Base-by-base conservation (phyloP, 2,329 filamentous ascomycete genomes). In the Thyridium curvatum region DNA sequence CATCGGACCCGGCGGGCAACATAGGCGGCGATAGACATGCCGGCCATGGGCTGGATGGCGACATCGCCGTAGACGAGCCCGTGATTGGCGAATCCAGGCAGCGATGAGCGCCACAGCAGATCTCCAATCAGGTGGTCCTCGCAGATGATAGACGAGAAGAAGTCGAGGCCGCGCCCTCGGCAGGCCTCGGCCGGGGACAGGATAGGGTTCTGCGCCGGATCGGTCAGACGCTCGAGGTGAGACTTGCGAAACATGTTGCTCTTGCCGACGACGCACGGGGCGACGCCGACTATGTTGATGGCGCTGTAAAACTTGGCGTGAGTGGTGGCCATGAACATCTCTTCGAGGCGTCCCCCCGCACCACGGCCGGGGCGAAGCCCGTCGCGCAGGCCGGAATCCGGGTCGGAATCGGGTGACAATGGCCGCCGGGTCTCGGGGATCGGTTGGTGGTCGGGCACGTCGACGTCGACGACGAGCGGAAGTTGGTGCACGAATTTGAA, bases 261-360 rank as follows among this genome's bases (percentile, higher is more conserved):
- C 66, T 98, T 98, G 37, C 93, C 93, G 16, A 97, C 84, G 41
- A 94, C 84, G 61, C 93, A 98, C 8, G 94, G 93, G 0, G 93
- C 93, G 38, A 97, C 66, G 4, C 85, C 75, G 13, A 96, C 87
- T 0, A 87, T 86, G 62, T 97, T 97, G 72, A 98, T 98, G 44
- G 91, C 93, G 8, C 84, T 84, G 66, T 98, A 98, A 71, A 98
- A 97, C 58, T 98, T 98, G 51, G 89, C 88, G 60, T 98, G 93
- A 0, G 88, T 80, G 0, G 89, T 93, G 1, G 88, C 83, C 74
- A 98, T 85, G 66, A 97, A 98, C 61, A 91, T 79, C 57, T 98
- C 93, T 57, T 98, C 93, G 0, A 98, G 72, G 1, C 89, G 77
- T 6, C 89, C 90, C 6, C 21, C 21, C 10, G 21, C 21, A 26